A percentile compares a stretch with the other conserved stretches of the same genome.
Conservation (phyloP, 2,329 filamentous ascomycete genomes). For the Nigrograna mackinnonii region DNA sequence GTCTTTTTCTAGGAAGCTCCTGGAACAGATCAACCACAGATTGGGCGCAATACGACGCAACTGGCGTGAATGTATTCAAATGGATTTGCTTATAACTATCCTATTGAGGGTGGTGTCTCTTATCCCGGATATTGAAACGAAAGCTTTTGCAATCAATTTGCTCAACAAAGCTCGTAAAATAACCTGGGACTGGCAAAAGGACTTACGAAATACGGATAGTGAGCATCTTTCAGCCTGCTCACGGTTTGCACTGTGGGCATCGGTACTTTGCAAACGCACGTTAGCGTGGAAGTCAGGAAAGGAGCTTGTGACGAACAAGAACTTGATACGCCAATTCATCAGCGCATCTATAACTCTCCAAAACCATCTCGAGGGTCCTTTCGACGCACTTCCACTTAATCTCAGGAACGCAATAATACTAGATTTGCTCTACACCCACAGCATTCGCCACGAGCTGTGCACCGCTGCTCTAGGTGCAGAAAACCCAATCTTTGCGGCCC, state of each 20-base stretch:
- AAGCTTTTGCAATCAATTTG: constrained; percentile 22
- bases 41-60: constrained; percentile 55
- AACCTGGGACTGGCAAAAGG: constrained; percentile 55
- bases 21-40: constrained; percentile 52
- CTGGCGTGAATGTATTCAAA: constrained; percentile 62
- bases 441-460: constrained; percentile 40
- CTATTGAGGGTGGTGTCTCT: constrained; percentile 45
- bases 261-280: constrained; percentile 59
- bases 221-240: constrained; percentile 44
- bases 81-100: constrained; percentile 62
- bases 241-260: constrained; percentile 56
- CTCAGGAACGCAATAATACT: constrained; percentile 48
- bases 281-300: constrained; percentile 31
- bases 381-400: constrained; percentile 33
- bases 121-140: constrained; percentile 15
- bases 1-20: constrained; percentile 53
- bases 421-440: constrained; percentile 51
- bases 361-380: constrained; percentile 48
- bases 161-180: constrained; percentile 49
- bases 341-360: constrained; percentile 50
- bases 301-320: constrained; percentile 1
- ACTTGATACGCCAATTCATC: constrained; percentile 35
- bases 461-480: constrained; percentile 35
- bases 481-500: constrained; percentile 33
- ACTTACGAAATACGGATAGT: constrained; percentile 46